Conservation (phyloP, 148 eudicot species). For the Dysphania ambrosioides region DNA sequence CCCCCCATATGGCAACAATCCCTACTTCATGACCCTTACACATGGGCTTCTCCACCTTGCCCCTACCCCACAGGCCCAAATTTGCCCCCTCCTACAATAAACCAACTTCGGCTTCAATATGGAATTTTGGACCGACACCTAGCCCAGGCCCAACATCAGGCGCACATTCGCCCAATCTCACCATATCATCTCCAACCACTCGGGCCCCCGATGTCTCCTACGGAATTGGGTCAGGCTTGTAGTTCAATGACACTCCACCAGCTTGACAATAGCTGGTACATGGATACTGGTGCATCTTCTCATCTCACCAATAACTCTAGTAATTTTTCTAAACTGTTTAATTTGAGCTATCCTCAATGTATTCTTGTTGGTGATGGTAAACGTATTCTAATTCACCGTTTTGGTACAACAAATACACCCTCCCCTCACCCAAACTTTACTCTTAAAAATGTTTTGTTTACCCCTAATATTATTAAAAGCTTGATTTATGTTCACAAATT, state of each 20-base stretch:
- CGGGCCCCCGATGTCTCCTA: neutral
- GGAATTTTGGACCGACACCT: too few species aligned
- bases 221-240: neutral
- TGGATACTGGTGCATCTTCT: neutral
- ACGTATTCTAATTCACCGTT: neutral
- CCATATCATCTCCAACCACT: too few species aligned
- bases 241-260: neutral
- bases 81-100: too few species aligned
- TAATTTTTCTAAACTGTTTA: too few species aligned
- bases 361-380: neutral
- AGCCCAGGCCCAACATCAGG: too few species aligned
- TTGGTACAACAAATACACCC: neutral
- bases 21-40: too few species aligned
- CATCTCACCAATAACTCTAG: neutral
- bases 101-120: too few species aligned
- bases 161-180: too few species aligned
- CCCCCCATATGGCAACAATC: too few species aligned
- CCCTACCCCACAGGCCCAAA: too few species aligned
- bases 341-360: too few species aligned
- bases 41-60: too few species aligned
- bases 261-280: neutral
- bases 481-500: constrained; percentile 2
- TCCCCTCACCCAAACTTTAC: neutral
- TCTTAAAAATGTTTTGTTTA: neutral
- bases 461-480: constrained; percentile 6